These are phyloP conservation scores for Tulasnella sp. DNA, from an alignment of 768 basidiomycete genomes.

Conservation along the genomic window DNA sequence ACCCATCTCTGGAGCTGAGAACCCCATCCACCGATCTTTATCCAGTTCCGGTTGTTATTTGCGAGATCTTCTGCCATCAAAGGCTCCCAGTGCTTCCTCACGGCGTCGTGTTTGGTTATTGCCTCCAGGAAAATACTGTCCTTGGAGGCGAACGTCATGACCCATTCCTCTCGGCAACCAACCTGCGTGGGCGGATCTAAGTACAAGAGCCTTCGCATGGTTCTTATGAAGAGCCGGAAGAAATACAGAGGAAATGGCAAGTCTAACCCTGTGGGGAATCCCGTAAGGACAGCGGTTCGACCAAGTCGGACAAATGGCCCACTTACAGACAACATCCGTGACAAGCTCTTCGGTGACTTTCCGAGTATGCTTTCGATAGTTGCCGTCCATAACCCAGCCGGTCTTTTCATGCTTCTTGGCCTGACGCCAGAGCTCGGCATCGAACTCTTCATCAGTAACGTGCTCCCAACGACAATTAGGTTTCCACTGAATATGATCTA, in stretches of 20 bases:
- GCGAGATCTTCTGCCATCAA: background rate
- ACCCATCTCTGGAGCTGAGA: slow-evolving; percentile 2
- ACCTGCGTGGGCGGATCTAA: slow-evolving; percentile 9
- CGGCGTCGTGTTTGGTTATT: background rate
- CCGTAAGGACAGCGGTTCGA: background rate
- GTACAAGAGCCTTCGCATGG: background rate
- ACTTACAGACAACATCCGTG: slow-evolving; percentile 11
- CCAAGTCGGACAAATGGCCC: background rate
- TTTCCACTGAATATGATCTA: slow-evolving; percentile 10
- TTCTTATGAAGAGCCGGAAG: background rate
- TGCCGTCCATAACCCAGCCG: slow-evolving; percentile 12
- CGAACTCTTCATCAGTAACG: background rate
- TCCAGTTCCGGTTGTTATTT: background rate
- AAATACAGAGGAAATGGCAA: background rate
- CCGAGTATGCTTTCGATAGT: background rate
- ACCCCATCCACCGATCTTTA: slow-evolving; percentile 1
- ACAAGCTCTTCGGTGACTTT: background rate
- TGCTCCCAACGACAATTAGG: background rate
- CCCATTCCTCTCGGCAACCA: background rate
- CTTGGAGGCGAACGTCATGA: slow-evolving; percentile 1
- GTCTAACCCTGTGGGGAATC: background rate
- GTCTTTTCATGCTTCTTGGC: background rate
- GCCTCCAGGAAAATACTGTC: background rate
- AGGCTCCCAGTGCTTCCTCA: background rate
- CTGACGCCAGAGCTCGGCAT: background rate